These are phyloP conservation scores for Tarenaya hassleriana DNA, from an alignment of 345 rosid genomes.

Conservation along the genomic window DNA sequence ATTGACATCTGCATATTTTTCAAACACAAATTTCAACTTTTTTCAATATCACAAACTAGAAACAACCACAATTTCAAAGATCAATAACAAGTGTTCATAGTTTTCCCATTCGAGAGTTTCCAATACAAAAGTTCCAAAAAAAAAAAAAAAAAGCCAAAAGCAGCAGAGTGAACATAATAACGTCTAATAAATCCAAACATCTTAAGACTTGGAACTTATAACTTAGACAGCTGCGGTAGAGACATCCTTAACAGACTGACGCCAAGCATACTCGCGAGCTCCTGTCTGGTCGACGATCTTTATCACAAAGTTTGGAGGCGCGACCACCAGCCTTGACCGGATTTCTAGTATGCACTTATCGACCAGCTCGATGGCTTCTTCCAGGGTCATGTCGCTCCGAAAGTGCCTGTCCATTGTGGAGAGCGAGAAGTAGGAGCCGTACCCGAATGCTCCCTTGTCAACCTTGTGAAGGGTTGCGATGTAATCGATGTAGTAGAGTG, in stretches of 20 bases:
- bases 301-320: constrained; percentile 95
- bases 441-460: constrained; percentile 94
- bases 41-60: too few relatives aligned
- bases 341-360: constrained; percentile 92
- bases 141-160: too few relatives aligned
- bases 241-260: constrained; percentile 61
- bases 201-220: too few relatives aligned
- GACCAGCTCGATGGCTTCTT: constrained; percentile 77
- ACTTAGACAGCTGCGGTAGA: constrained; percentile 30
- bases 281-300: constrained; percentile 95
- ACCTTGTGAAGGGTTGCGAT: constrained; percentile 95
- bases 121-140: too few relatives aligned
- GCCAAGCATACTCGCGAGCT: constrained; percentile 80
- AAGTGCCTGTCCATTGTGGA: constrained; percentile 94
- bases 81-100: too few relatives aligned
- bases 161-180: too few relatives aligned
- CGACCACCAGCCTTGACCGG: constrained; percentile 81
- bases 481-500: constrained; percentile 91
- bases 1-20: too few relatives aligned
- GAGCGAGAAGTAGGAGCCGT: constrained; percentile 83
- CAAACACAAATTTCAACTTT: too few relatives aligned
- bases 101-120: too few relatives aligned
- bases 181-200: too few relatives aligned
- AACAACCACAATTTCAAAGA: too few relatives aligned
- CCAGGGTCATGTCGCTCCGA: constrained; percentile 85